Base-by-base conservation (phyloP, 2,329 filamentous ascomycete species). In the Fusarium redolens region DNA sequence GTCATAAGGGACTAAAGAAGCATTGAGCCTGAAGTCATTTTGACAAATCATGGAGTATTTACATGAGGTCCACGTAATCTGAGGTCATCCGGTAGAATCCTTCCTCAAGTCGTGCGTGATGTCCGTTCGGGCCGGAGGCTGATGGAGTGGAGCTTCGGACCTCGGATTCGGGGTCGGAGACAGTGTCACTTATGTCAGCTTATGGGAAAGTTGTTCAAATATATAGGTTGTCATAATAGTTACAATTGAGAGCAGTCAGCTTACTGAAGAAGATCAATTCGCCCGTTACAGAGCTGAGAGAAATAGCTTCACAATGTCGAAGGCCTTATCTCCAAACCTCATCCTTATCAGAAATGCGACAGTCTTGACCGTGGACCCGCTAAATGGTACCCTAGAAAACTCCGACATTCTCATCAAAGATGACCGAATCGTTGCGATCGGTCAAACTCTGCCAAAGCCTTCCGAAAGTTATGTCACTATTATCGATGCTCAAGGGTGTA, bases 211-310 rank as follows among this genome's bases (percentile, higher is more conserved):
- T 15, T 6, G 3, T 5, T 25, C 17, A 37, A 1, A 12, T 52
- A 28, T 25, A 28, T 4, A 11, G 18, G 2, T 7, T 22, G 18
- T 3, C 3, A 7, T 2, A 18, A 22, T 50, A 4, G 2, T 22
- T 7, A 22, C 10, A 31, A 5, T 31, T 3, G 7, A 20, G 15
- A n/a, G 6, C 7, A 15, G 18, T 7, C 14, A n/a, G 3, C 0
- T 3, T 30, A n/a, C 1, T 15, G 2, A 18, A 14, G 1, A 20
- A 3, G 13, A 5, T 41, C 4, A 41, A 13, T n/a, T 40, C 2
- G 10, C 20, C 20, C 3, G 8, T 44, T n/a, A 8, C 2, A 14
- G 12, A 14, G 20, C 7, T 17, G 3, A n/a, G 5, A 12, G 12
- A 17, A 54, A 17, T 4, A 30, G 5, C 25, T n/a, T 13, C 25